A percentile compares a stretch with the other conserved stretches of the same genome.
phyloP scores from a whole-genome alignment of 371 early-diverging fungal genomes.

The Syncephalis fuscata region DNA sequence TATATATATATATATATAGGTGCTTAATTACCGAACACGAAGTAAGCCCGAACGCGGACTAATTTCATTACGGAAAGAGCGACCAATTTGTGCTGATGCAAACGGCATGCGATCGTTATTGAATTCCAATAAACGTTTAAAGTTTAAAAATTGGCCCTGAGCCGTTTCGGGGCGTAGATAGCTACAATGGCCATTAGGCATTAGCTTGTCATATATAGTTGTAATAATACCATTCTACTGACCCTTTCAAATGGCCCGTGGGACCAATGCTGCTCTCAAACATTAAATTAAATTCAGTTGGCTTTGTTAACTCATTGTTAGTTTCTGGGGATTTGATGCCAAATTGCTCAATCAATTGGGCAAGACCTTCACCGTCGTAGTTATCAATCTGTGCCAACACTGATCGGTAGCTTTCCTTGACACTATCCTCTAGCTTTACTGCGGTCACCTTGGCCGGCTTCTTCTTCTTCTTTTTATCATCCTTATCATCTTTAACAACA shows the following conservation, averaged over 20 bases:
- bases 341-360: slow-evolving; percentile 69
- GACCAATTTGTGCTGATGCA: slow-evolving; percentile 97
- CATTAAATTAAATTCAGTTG: slow-evolving; percentile 98
- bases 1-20: neutral
- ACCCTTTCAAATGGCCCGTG: slow-evolving; percentile 84
- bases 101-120: slow-evolving; percentile 99
- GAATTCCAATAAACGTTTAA: slow-evolving; percentile 92
- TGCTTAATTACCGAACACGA: slow-evolving; percentile 80
- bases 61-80: slow-evolving; percentile 99
- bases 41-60: slow-evolving; percentile 95
- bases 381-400: slow-evolving; percentile 92
- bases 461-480: slow-evolving; percentile 47
- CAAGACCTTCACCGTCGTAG: slow-evolving; percentile 75
- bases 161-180: slow-evolving; percentile 99
- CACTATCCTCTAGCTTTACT: slow-evolving; percentile 42
- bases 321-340: slow-evolving; percentile 88
- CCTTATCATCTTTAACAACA: slow-evolving; percentile 7
- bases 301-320: slow-evolving; percentile 79
- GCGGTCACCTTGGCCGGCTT: slow-evolving; percentile 48
- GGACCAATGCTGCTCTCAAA: slow-evolving; percentile 98
- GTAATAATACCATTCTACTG: neutral
- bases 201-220: neutral
- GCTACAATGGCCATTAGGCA: neutral
- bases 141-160: slow-evolving; percentile 99
- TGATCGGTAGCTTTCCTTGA: slow-evolving; percentile 53